Evolutionary conservation across 2,329 filamentous ascomycete species (phyloP).

Genomic region (Hawksworthiomyces lignivorus): DNA sequence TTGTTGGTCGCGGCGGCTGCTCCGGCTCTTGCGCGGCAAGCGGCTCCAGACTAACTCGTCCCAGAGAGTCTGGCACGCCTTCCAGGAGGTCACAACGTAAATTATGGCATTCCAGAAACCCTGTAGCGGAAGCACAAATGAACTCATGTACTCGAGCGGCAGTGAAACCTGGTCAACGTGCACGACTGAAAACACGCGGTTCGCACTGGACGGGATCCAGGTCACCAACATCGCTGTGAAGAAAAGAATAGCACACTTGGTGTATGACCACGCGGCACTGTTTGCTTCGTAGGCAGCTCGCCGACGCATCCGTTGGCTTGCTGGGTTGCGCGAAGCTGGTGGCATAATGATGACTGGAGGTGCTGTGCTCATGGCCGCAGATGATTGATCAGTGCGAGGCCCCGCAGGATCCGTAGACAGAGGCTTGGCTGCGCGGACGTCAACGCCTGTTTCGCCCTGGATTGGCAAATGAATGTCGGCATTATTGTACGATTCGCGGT

Average conservation of each 20-base stretch:
- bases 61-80: constrained; percentile 47
- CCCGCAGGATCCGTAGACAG: not conserved
- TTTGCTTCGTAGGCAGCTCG: constrained; percentile 43
- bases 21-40: constrained; percentile 13
- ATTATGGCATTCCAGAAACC: constrained; percentile 81
- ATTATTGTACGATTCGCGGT: constrained; percentile 16
- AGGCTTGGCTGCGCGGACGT: constrained; percentile 6
- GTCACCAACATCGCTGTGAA: constrained; percentile 64
- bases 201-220: constrained; percentile 71
- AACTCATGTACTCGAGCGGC: constrained; percentile 60
- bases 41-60: constrained; percentile 24
- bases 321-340: constrained; percentile 12
- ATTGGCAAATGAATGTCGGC: constrained; percentile 22
- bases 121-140: constrained; percentile 70
- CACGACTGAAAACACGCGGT: constrained; percentile 64
- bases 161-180: constrained; percentile 45
- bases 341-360: not conserved
- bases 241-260: constrained; percentile 63
- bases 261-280: constrained; percentile 60
- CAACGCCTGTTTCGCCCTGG: constrained; percentile 16
- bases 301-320: constrained; percentile 22
- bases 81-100: constrained; percentile 63
- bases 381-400: not conserved
- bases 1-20: constrained; percentile 1
- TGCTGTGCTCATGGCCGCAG: not conserved